Conservation (phyloP, 2,329 filamentous ascomycete species). For the Ceratocystis smalleyi region DNA sequence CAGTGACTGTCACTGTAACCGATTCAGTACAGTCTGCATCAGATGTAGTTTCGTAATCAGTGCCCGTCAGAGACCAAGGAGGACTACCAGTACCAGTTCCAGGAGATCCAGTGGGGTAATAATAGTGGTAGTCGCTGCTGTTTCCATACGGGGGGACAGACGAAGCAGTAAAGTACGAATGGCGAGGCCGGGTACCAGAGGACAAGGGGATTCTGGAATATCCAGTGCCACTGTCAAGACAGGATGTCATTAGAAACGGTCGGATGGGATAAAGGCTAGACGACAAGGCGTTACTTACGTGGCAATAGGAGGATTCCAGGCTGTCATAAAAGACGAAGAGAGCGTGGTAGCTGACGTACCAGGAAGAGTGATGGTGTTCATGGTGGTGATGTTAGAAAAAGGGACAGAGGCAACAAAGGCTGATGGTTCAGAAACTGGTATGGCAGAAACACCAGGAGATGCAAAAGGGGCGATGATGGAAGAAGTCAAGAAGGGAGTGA, state of each 20-base stretch:
- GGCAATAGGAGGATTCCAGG: background rate
- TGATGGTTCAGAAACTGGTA: background rate
- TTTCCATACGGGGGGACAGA: slow-evolving; percentile 1
- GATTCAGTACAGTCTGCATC: background rate
- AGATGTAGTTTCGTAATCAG: background rate
- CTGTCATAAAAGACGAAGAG: background rate
- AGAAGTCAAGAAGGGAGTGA: slow-evolving; percentile 8
- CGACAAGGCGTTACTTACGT: slow-evolving; percentile 7
- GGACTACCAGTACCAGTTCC: background rate
- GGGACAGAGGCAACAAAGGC: slow-evolving; percentile 6
- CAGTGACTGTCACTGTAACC: slow-evolving; percentile 15
- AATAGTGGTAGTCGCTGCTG: background rate
- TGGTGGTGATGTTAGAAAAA: slow-evolving; percentile 10
- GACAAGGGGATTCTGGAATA: slow-evolving; percentile 4
- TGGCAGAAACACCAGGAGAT: background rate
- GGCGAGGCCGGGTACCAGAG: background rate
- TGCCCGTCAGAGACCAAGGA: slow-evolving; percentile 3
- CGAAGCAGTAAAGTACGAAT: background rate
- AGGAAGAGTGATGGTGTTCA: slow-evolving; percentile 10
- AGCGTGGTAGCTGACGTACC: slow-evolving; percentile 10
- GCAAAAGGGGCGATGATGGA: background rate
- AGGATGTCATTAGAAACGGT: background rate
- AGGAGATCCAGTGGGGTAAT: background rate
- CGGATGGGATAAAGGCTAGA: background rate
- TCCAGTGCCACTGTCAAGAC: background rate